Conservation (phyloP, 2,329 filamentous ascomycete genomes). For the Lasiodiplodia citricola region DNA sequence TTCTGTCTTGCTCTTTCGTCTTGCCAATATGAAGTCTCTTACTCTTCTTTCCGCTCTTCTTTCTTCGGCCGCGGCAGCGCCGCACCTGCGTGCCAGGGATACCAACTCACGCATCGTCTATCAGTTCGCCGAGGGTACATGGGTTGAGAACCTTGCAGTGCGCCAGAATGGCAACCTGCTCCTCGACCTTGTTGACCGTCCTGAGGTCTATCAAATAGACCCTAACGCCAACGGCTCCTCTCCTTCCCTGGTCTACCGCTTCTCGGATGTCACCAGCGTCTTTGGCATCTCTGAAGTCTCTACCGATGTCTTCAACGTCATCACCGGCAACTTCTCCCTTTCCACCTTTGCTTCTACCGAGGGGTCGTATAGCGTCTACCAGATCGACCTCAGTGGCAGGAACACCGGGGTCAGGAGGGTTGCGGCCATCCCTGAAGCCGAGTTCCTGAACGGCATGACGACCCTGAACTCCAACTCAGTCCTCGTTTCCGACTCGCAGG, state of each 20-base stretch:
- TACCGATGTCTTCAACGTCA: conserved; percentile 42
- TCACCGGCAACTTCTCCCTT: conserved; percentile 23
- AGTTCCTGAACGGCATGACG: conserved; percentile 35
- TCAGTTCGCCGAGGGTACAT: conserved; percentile 36
- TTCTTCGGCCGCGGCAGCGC: background rate
- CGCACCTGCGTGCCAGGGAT: background rate
- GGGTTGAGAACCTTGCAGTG: conserved; percentile 47
- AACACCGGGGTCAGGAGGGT: conserved; percentile 32
- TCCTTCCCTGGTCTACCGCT: conserved; percentile 37
- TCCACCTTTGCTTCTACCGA: conserved; percentile 30
- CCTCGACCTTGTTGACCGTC: conserved; percentile 37
- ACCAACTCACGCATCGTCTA: conserved; percentile 29
- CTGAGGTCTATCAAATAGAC: conserved; percentile 43
- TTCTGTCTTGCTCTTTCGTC: background rate
- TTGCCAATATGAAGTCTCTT: conserved; percentile 1
- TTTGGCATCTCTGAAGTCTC: conserved; percentile 45
- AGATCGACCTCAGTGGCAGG: conserved; percentile 32
- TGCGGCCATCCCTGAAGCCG: conserved; percentile 28
- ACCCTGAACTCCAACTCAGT: conserved; percentile 31
- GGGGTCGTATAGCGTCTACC: conserved; percentile 16
- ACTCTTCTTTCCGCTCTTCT: background rate
- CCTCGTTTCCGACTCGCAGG: conserved; percentile 35
- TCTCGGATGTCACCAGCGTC: conserved; percentile 33
- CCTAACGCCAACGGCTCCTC: conserved; percentile 31
- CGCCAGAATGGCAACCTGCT: conserved; percentile 46